Evolutionary conservation across 495 filamentous ascomycete species (phyloP).

Genomic region (Penicillium desertorum): DNA sequence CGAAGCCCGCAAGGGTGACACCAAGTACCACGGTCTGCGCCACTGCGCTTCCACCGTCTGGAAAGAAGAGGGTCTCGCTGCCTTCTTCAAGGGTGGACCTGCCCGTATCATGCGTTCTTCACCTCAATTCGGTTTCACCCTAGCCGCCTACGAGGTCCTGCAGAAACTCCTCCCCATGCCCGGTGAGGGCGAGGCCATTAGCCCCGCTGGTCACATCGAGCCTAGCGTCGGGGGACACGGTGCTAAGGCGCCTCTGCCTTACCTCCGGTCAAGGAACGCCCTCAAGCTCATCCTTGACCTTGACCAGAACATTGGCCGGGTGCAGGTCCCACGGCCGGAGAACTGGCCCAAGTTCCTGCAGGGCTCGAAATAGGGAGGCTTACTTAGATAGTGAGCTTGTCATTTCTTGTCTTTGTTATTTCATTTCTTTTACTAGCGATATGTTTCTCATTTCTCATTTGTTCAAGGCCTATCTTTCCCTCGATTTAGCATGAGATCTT

Average conservation of each 20-base stretch:
- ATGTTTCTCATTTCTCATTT: constrained; percentile 17
- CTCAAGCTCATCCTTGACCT: constrained; percentile 94
- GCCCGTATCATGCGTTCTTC: constrained; percentile 92
- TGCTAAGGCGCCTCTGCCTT: constrained; percentile 70
- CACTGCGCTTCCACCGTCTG: constrained; percentile 81
- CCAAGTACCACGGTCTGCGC: constrained; percentile 77
- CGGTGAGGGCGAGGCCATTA: constrained; percentile 54
- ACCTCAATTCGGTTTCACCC: constrained; percentile 96
- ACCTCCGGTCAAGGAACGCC: constrained; percentile 87
- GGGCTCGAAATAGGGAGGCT: constrained; percentile 31
- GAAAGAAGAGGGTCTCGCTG: constrained; percentile 87
- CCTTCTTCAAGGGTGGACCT: constrained; percentile 98
- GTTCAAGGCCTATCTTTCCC: constrained; percentile 9
- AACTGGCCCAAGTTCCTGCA: constrained; percentile 45
- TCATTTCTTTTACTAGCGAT: constrained; percentile 15
- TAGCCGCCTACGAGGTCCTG: constrained; percentile 90
- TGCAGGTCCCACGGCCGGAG: constrained; percentile 56
- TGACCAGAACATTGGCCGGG: constrained; percentile 81
- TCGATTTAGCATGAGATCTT: constrained; percentile 31
- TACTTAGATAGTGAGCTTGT: not conserved
- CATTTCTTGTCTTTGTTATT: not conserved
- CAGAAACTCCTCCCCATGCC: constrained; percentile 82
- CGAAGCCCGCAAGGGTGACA: constrained; percentile 93
- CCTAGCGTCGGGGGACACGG: constrained; percentile 56
- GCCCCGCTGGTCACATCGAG: constrained; percentile 47